A percentile compares a stretch with the other conserved stretches of the same genome.
Conservation (phyloP, 2,329 filamentous ascomycete species). For the Pezicula radicicola region DNA sequence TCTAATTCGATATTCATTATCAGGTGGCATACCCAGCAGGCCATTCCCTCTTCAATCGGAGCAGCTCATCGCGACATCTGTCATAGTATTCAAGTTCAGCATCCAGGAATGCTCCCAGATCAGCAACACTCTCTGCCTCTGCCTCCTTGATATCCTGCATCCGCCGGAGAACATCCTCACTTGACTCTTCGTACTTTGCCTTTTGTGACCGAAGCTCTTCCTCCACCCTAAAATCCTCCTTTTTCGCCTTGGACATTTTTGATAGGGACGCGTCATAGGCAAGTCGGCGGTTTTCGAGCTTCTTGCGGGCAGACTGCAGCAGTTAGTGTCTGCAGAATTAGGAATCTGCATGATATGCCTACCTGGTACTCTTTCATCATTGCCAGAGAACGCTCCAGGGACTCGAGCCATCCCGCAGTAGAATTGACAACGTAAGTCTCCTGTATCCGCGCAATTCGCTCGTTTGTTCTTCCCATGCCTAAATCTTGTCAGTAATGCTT, state of each 20-base stretch:
- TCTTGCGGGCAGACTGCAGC: slow-evolving; percentile 74
- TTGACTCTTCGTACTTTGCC: slow-evolving; percentile 94
- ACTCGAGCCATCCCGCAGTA: slow-evolving; percentile 83
- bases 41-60: slow-evolving; percentile 68
- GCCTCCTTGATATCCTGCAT: slow-evolving; percentile 97
- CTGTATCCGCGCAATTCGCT: slow-evolving; percentile 81
- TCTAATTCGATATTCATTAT: neutral
- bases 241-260: slow-evolving; percentile 92
- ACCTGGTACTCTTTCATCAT: slow-evolving; percentile 99
- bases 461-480: slow-evolving; percentile 82
- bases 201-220: slow-evolving; percentile 89
- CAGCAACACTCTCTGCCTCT: slow-evolving; percentile 77
- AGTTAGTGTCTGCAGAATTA: slow-evolving; percentile 15
- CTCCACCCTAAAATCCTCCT: slow-evolving; percentile 88
- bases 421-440: slow-evolving; percentile 77
- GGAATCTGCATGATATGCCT: slow-evolving; percentile 26
- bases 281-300: slow-evolving; percentile 84
- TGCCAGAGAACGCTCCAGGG: slow-evolving; percentile 80
- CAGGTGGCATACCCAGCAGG: slow-evolving; percentile 50
- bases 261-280: slow-evolving; percentile 86
- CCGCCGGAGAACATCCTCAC: slow-evolving; percentile 82
- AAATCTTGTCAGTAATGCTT: slow-evolving; percentile 14
- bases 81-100: slow-evolving; percentile 90
- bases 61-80: slow-evolving; percentile 79
- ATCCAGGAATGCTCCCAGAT: slow-evolving; percentile 80